Base-by-base conservation (phyloP, 768 basidiomycete genomes). In the Aureoboletus auriporus region DNA sequence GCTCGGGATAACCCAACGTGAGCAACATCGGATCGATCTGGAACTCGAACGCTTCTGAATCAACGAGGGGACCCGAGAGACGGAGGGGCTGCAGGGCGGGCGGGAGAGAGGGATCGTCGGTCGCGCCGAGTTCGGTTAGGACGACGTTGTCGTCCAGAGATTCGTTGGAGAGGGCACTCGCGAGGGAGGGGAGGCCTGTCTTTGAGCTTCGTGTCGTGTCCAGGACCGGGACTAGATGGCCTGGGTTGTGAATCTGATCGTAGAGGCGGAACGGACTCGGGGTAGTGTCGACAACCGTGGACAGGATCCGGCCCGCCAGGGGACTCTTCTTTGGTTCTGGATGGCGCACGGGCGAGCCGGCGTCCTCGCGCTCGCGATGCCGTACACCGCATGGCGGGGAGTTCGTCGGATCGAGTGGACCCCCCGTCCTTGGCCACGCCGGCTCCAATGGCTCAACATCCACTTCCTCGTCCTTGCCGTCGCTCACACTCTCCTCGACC, bases 1-100 rank as follows among this genome's bases (percentile, higher is more conserved):
- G 20, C 1, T 47, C 54, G 0, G 54, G 41, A 16, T 65, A 52
- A 34, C 38, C 23, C 26, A 53, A 46, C 17, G 54, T 48, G 37
- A 69, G 55, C 29, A 69, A 13, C 11, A 40, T 28, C 27, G 65
- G 67, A 16, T 66, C 67, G 35, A 66, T 67, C 39, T 60, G 61
- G 26, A 56, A 39, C 6, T 60, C 56, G 27, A 60, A 39, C 9
- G 45, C 39, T 10, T 40, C 39, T 7, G 30, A 14, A 31, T 33
- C 42, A 3, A 4, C 20, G 23, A 53, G n/a, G 17, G 61, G 52
- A 0, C 54, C 57, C 4, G n/a, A 41, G 1, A 68, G 34, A 8
- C 54, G 57, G 10, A 68, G 28, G 2, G 53, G 60, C 38, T 55
- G 47, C 33, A 66, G 46, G 5, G 39, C 46, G 2, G 59, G 53